Evolutionary conservation across 2,329 filamentous ascomycete genomes (phyloP), one percentile per base, ranked within the genome.

Genomic region (Epichloe scottii): DNA sequence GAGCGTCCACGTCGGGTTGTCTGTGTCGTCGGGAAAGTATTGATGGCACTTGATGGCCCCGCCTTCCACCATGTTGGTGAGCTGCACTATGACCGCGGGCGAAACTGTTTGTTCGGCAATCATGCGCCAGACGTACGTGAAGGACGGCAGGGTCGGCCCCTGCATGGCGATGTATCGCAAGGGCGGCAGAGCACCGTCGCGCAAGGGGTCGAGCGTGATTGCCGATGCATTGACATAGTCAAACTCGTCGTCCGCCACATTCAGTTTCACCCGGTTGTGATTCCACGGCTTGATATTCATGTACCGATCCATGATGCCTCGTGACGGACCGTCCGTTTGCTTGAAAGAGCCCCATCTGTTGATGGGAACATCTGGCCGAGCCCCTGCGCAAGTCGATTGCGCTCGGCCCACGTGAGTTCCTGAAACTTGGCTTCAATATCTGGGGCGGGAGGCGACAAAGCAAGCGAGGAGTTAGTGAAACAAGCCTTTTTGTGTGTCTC

Each of bases 51-150:
- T 95, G 66, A 94, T 81, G 60, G 79, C 73, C 52, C 79, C 77
- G 34, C 78, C 75, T 67, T 97, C 91, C 62, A 87, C 77, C 26
- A 89, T 91, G 63, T 89, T 88, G 2, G 91, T 98, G 55, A 98
- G 79, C 87, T 97, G 96, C 52, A 97, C 84, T 49, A 97, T 84
- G 51, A 97, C 88, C 1, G 82, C 89, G 2, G 85, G 81, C 44
- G 83, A 81, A 26, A 71, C 62, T 48, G 77, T 67, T 66, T 94
- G 88, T 61, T 94, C 84, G 64, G 87, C 87, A 37, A 96, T 75
- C 93, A 98, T 98, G 62, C 93, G 87, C 87, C 91, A 98, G 57
- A 95, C 87, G 62, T 95, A 89, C 57, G 83, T 80, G 51, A 85
- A 76, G 15, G 86, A 87, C 26, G 80, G 78, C 53, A 75, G 68